Conservation (phyloP, 1,284 basidiomycete species). For the Serendipita sp. region DNA sequence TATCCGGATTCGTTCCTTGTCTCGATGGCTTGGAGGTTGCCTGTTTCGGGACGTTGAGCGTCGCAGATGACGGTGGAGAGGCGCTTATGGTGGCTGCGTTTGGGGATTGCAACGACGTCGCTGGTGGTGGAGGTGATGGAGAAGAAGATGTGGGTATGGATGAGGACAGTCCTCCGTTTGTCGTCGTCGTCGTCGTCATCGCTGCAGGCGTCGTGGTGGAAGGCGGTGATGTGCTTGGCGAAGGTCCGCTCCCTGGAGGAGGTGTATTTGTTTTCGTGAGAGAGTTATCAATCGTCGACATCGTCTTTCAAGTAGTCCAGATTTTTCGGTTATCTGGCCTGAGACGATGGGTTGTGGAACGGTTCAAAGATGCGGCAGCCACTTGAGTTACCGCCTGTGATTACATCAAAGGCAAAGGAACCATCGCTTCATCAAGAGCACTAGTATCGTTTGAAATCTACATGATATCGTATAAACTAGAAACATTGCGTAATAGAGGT, state of each 20-base stretch:
- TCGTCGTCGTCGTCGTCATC: too few relatives aligned
- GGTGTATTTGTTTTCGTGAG: not conserved
- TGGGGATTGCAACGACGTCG: not conserved
- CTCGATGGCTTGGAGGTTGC: conserved; percentile 3
- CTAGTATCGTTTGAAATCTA: too few relatives aligned
- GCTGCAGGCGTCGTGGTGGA: not conserved
- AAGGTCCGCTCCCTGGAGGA: not conserved
- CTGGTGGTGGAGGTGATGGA: not conserved
- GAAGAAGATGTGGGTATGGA: not conserved
- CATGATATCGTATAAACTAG: too few relatives aligned
- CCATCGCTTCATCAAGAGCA: too few relatives aligned
- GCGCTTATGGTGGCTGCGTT: not conserved
- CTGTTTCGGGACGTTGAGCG: not conserved
- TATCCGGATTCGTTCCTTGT: not conserved
- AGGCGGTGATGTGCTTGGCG: not conserved
- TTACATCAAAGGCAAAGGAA: too few relatives aligned
- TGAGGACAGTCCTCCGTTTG: too few relatives aligned
- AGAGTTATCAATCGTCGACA: not conserved
- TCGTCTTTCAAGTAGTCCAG: not conserved
- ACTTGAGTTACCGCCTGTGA: too few relatives aligned
- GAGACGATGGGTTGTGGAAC: too few relatives aligned
- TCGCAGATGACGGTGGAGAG: not conserved
- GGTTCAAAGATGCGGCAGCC: too few relatives aligned
- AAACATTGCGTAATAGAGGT: too few relatives aligned
- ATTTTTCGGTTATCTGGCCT: not conserved